Base-by-base conservation (phyloP, 306 rosid species). In the Acacia confusa region DNA sequence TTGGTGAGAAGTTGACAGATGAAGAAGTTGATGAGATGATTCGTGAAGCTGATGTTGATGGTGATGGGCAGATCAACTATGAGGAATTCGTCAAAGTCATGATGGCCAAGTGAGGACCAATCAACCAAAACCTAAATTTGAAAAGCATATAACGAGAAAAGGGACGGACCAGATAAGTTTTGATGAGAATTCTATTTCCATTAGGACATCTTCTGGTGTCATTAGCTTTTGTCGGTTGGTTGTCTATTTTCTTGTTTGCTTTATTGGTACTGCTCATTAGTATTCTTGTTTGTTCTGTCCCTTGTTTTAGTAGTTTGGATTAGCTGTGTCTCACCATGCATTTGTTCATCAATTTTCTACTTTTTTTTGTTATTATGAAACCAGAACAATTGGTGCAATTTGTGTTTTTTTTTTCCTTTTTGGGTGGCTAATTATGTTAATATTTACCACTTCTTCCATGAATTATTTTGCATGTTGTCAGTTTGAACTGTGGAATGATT, bases 21-120 rank as follows among this genome's bases (percentile, higher is more conserved):
- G 97, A 92, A 66, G 94, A 89, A 68, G 93, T 90, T 7, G 94
- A 92, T 16, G 97, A 92, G 88, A 92, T 92, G 97, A 92, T 92
- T 19, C 97, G 94, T 0, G 97, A 92, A 86, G 97, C 97, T 19
- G 97, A 92, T 32, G 93, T 86, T 53, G 94, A 92, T 34, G 97
- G 97, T 22, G 97, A 92, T 74, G 93, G 94, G 1, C 97, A 89
- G 87, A 90, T 92, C 85, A 92, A 90, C 88, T 92, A 89, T 17
- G 97, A 92, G 78, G 97, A 92, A 84, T 92, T 92, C 75, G 94
- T 89, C 87, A 92, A 87, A 90, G 94, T 92, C 79, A 92, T 92
- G 93, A 90, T 92, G 92, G 97, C 94, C 75, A 92, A 90, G 97
- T 92, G 89, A 89, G 82, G 72, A 84, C 69, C 75, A 57, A 69